Conservation (phyloP, 495 filamentous ascomycete species). For the Astrocystis sublimbata region DNA sequence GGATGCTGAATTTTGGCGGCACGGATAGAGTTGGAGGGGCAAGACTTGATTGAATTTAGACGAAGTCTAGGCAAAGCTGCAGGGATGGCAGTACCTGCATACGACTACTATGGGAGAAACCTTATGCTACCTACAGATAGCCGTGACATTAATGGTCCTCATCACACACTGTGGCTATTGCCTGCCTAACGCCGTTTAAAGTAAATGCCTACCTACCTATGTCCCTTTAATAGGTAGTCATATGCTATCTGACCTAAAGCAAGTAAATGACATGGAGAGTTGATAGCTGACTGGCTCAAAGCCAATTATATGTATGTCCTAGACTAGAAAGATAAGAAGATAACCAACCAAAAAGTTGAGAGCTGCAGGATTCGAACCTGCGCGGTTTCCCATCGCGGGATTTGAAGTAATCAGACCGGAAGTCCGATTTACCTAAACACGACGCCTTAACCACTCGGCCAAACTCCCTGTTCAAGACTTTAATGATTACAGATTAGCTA, state of each 20-base stretch:
- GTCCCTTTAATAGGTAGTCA: too few species aligned
- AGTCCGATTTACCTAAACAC: conserved; percentile 42
- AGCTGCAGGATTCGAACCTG: conserved; percentile 44
- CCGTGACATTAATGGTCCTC: too few species aligned
- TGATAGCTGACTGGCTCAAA: not conserved
- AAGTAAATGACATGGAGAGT: not conserved
- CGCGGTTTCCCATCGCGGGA: conserved; percentile 37
- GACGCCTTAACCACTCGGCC: conserved; percentile 54
- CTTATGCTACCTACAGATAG: too few species aligned
- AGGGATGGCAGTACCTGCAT: too few species aligned
- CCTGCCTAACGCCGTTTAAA: too few species aligned
- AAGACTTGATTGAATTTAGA: not conserved
- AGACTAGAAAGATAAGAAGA: not conserved
- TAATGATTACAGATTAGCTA: too few species aligned
- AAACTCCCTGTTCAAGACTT: conserved; percentile 35
- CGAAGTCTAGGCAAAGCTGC: not conserved
- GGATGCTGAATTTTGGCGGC: not conserved
- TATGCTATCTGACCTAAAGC: too few species aligned
- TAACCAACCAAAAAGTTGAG: conserved; percentile 21
- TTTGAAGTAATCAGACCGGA: conserved; percentile 20
- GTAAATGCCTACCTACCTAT: too few species aligned
- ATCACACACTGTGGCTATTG: too few species aligned
- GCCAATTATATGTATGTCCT: not conserved
- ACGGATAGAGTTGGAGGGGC: not conserved
- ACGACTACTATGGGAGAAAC: too few species aligned